Evolutionary conservation across 2,329 filamentous ascomycete species (phyloP), one percentile per base, ranked within the genome.

Genomic region (Colletotrichum endophyticum): DNA sequence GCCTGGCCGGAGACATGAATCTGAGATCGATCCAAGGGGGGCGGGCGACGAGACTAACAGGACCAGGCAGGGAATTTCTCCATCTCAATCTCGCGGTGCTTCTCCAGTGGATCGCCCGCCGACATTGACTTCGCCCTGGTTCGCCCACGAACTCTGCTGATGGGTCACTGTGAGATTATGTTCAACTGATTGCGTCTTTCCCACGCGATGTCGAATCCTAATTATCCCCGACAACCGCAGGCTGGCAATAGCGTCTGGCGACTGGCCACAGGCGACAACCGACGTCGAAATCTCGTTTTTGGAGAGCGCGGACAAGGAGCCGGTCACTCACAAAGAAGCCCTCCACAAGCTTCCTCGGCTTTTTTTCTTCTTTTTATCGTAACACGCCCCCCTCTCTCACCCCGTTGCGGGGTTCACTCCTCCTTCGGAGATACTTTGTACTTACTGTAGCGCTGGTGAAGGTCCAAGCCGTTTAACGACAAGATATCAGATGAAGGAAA

Each of bases 331-430:
- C 39, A 39, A 22, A 62, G 39, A 56, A 59, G 28, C 22, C 62
- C 73, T 59, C 63, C 73, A 69, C 63, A 64, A 68, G 61, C 68
- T 72, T 57, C 72, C 72, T 73, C 66, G 63, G 70, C 64, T 32
- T 73, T 67, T 53, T 36, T 19, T 36, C 27, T 49, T n/a, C 0
- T 49, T 49, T 49, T 49, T 13, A 22, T 49, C 19, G 25, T 11
- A 32, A 30, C 70, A 73, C 59, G 19, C 68, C 74, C 73, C 59
- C 57, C 25, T 28, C 62, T n/a, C 22, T 56, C 27, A n/a, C 27
- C n/a, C 19, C 34, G 53, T 62, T 62, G 59, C 28, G n/a, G 11
- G 44, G n/a, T 32, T n/a, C 59, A 34, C 59, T 62, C 28, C 59
- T 34, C 59, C 49, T 8, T 36, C 49, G 67, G 44, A 66, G 67